Conservation (phyloP, 495 filamentous ascomycete genomes). For the Bombardia bombarda region DNA sequence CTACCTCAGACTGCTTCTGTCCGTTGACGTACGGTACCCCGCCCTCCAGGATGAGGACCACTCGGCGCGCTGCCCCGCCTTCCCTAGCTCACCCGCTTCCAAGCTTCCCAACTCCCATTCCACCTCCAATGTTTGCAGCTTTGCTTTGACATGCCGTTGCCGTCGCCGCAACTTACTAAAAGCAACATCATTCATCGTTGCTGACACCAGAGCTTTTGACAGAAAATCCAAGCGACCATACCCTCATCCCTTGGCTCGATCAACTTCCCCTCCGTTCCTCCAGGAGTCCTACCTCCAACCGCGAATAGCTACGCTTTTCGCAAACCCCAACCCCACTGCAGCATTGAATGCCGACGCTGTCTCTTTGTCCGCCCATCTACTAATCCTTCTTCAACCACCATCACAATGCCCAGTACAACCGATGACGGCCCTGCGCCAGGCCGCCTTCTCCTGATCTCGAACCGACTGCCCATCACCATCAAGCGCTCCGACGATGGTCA, state of each 20-base stretch:
- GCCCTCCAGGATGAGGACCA: no score
- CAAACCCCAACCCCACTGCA: no score
- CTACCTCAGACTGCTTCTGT: no score
- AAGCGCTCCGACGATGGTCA: conserved; percentile 72
- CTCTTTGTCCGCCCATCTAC: neutral
- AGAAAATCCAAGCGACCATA: no score
- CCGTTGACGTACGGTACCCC: conserved; percentile 8
- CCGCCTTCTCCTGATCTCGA: conserved; percentile 78
- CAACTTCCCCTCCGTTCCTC: no score
- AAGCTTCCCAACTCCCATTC: neutral
- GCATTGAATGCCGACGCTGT: no score
- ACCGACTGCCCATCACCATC: conserved; percentile 90
- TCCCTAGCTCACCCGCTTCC: conserved; percentile 2
- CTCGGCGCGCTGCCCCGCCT: conserved; percentile 15
- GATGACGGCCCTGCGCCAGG: conserved; percentile 16
- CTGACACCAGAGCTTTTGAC: no score
- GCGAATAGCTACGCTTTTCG: no score
- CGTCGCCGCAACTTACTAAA: no score
- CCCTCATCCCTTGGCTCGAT: no score
- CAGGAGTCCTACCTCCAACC: no score
- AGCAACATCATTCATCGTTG: no score
- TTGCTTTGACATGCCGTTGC: neutral
- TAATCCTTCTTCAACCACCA: neutral
- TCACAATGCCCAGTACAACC: neutral
- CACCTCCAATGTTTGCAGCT: neutral